A percentile compares a stretch with the other conserved stretches of the same genome.
These are phyloP conservation scores for Aspergillus bridgeri DNA, from an alignment of 495 filamentous ascomycete genomes.

Conservation along the genomic window DNA sequence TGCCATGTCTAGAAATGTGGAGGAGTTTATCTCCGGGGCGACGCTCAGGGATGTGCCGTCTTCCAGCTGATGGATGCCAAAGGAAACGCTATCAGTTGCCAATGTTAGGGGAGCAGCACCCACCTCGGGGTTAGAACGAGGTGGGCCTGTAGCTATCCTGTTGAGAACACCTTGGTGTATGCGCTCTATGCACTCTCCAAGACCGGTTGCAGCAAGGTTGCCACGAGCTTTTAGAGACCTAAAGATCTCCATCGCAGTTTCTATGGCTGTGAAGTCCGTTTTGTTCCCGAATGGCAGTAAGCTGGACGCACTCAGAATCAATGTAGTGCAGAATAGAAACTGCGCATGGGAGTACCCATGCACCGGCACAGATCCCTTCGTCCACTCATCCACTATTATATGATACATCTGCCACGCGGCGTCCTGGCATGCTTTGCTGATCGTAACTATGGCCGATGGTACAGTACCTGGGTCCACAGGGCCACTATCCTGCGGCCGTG, in stretches of 20 bases:
- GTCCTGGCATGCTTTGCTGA: conserved; percentile 33
- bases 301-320: conserved; percentile 32
- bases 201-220: conserved; percentile 32
- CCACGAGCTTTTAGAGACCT: conserved; percentile 27
- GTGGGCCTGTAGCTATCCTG: too few relatives aligned
- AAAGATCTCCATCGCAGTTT: conserved; percentile 29
- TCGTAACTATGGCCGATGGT: conserved; percentile 22
- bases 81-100: too few relatives aligned
- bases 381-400: conserved; percentile 35
- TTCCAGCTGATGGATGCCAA: too few relatives aligned
- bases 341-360: conserved; percentile 36
- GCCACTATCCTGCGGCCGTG: too few relatives aligned
- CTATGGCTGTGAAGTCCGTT: conserved; percentile 23
- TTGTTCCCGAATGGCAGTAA: conserved; percentile 18
- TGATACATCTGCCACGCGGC: conserved; percentile 28
- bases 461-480: too few relatives aligned
- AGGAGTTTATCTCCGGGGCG: too few relatives aligned
- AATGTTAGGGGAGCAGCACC: too few relatives aligned
- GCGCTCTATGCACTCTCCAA: too few relatives aligned
- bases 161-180: too few relatives aligned
- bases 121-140: too few relatives aligned
- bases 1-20: too few relatives aligned
- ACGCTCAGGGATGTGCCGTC: too few relatives aligned
- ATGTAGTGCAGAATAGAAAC: conserved; percentile 30
- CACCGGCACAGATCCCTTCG: conserved; percentile 30